Evolutionary conservation across 257 asterid species (phyloP).

Genomic region (Coffea eugenioides): DNA sequence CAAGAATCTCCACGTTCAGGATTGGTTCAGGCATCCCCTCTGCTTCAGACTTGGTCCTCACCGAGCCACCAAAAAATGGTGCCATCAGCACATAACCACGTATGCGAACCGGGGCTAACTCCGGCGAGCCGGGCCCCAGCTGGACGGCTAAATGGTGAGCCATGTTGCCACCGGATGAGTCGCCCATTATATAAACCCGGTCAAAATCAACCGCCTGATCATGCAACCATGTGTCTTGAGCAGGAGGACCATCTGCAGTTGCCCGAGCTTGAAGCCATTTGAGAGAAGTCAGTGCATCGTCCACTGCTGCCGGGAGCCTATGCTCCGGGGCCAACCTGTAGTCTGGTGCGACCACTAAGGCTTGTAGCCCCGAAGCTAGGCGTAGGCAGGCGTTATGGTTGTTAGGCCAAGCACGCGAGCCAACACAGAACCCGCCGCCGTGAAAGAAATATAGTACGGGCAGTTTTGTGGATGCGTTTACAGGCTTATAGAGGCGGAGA

Average conservation of each 20-base stretch:
- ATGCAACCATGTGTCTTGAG: slow-evolving; percentile 36
- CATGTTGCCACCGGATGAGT: slow-evolving; percentile 87
- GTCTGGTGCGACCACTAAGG: slow-evolving; percentile 70
- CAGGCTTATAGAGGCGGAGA: slow-evolving; percentile 75
- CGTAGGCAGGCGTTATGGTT: slow-evolving; percentile 65
- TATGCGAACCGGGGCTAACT: slow-evolving; percentile 54
- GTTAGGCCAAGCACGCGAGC: slow-evolving; percentile 70
- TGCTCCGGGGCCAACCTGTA: slow-evolving; percentile 84
- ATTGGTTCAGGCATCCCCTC: slow-evolving; percentile 50
- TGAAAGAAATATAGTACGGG: slow-evolving; percentile 61
- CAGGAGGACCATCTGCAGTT: slow-evolving; percentile 31
- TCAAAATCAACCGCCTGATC: slow-evolving; percentile 38
- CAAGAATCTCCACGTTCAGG: slow-evolving; percentile 57
- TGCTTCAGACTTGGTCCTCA: slow-evolving; percentile 64
- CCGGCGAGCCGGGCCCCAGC: slow-evolving; percentile 58
- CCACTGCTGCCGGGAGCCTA: slow-evolving; percentile 68
- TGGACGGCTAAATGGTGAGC: slow-evolving; percentile 86
- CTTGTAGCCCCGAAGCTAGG: slow-evolving; percentile 55
- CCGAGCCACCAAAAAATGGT: slow-evolving; percentile 81
- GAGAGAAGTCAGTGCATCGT: slow-evolving; percentile 45
- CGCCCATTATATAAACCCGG: slow-evolving; percentile 62
- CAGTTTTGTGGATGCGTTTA: slow-evolving; percentile 18
- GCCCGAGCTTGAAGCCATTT: slow-evolving; percentile 67
- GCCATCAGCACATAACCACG: slow-evolving; percentile 82
- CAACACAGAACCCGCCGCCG: slow-evolving; percentile 87